phyloP scores from a whole-genome alignment of 768 basidiomycete species.

The Lentinula aciculospora region DNA sequence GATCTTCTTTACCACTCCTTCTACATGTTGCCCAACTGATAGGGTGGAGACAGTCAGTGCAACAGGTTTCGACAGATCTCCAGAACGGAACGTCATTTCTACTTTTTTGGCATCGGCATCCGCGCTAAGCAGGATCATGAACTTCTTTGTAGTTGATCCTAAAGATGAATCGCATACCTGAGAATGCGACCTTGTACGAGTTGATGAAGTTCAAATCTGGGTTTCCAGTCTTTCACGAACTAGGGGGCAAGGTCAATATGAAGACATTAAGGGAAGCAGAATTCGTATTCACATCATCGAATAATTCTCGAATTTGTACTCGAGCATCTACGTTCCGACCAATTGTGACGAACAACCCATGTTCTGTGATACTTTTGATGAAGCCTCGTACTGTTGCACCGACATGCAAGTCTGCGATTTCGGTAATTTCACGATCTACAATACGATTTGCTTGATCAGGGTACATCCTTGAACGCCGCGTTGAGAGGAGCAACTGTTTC shows the following conservation, averaged over 20 bases:
- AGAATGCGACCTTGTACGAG: slow-evolving; percentile 83
- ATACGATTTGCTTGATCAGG: slow-evolving; percentile 44
- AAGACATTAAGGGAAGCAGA: not conserved
- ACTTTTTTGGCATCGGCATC: slow-evolving; percentile 69
- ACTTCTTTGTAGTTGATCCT: no score
- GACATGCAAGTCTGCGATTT: slow-evolving; percentile 54
- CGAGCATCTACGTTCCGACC: slow-evolving; percentile 84
- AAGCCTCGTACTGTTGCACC: slow-evolving; percentile 84
- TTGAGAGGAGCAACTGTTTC: slow-evolving; percentile 74
- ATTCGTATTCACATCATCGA: slow-evolving; percentile 65
- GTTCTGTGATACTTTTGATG: slow-evolving; percentile 80
- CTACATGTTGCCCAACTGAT: slow-evolving; percentile 73
- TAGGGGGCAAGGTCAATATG: slow-evolving; percentile 23
- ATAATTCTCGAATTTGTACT: slow-evolving; percentile 89
- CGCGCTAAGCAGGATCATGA: slow-evolving; percentile 40
- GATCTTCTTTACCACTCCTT: slow-evolving; percentile 72
- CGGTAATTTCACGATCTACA: slow-evolving; percentile 64
- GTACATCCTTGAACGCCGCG: slow-evolving; percentile 64
- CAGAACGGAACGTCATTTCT: slow-evolving; percentile 85
- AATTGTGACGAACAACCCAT: slow-evolving; percentile 85
- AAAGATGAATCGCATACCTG: slow-evolving; percentile 38
- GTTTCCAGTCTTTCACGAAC: slow-evolving; percentile 97
- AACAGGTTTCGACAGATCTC: slow-evolving; percentile 40
- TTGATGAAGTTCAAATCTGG: slow-evolving; percentile 71
- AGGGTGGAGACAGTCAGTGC: slow-evolving; percentile 50